Conservation (phyloP, 2,329 filamentous ascomycete genomes). For the Trichoderma sp. region DNA sequence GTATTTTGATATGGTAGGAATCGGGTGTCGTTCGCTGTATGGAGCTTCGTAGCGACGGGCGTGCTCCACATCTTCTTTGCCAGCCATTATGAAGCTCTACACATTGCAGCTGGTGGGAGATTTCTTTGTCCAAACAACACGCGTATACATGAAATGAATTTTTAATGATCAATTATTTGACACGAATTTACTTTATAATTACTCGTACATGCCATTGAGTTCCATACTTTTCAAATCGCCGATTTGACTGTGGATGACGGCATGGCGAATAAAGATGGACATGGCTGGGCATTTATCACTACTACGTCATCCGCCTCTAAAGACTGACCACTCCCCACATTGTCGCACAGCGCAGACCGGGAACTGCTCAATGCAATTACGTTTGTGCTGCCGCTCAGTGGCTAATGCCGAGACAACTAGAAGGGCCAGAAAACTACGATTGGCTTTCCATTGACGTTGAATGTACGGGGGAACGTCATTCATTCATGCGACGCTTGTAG, state of each 20-base stretch:
- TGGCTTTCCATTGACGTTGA: neutral
- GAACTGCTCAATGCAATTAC: neutral
- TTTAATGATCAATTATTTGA: neutral
- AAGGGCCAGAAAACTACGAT: neutral
- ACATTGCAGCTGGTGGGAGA: neutral
- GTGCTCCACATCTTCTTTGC: conserved; percentile 41
- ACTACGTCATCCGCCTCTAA: conserved; percentile 20
- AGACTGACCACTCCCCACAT: neutral
- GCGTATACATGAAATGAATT: neutral
- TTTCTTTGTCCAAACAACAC: neutral
- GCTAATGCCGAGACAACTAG: neutral
- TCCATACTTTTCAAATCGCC: neutral
- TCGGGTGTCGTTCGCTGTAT: conserved; percentile 45
- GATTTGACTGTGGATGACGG: neutral
- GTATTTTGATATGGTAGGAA: conserved; percentile 53
- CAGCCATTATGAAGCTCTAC: conserved; percentile 34
- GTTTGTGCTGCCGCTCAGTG: neutral
- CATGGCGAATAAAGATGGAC: neutral
- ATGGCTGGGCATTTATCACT: neutral
- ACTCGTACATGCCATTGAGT: neutral
- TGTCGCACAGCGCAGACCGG: neutral
- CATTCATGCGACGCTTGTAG: neutral
- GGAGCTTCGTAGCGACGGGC: conserved; percentile 41
- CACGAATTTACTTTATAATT: neutral
- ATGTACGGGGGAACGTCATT: neutral